phyloP scores from a whole-genome alignment of 1,139 yeast species.

The Diutina pseudorugosa region DNA sequence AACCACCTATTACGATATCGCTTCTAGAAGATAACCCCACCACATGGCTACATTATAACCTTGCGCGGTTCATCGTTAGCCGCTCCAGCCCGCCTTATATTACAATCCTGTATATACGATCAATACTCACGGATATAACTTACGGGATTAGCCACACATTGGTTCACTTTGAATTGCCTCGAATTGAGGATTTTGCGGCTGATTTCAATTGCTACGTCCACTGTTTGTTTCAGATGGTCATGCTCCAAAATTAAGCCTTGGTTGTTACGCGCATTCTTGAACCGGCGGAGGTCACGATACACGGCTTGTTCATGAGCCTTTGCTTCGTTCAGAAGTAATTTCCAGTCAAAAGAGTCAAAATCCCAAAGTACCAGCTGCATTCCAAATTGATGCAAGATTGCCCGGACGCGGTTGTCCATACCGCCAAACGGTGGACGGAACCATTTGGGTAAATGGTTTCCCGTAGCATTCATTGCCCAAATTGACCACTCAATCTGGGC shows the following conservation, averaged over 20 bases:
- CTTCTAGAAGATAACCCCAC: no score
- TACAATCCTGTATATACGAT: background rate
- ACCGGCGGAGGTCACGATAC: slow-evolving; percentile 37
- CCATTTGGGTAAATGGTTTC: slow-evolving; percentile 81
- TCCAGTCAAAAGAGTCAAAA: slow-evolving; percentile 88
- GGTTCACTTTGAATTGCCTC: slow-evolving; percentile 64
- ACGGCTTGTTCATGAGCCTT: slow-evolving; percentile 38
- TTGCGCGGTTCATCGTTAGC: no score
- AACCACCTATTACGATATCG: no score
- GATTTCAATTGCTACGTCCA: slow-evolving; percentile 53
- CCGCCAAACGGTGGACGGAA: slow-evolving; percentile 97
- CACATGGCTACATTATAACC: no score
- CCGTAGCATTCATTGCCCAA: slow-evolving; percentile 97
- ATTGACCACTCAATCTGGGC: slow-evolving; percentile 93
- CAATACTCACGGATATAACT: background rate
- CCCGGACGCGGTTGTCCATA: slow-evolving; percentile 71
- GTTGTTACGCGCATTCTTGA: slow-evolving; percentile 29
- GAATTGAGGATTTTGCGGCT: slow-evolving; percentile 25
- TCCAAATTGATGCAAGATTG: slow-evolving; percentile 75
- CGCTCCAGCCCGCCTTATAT: no score
- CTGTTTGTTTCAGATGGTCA: slow-evolving; percentile 60
- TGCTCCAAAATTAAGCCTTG: slow-evolving; percentile 74
- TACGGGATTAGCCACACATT: slow-evolving; percentile 38
- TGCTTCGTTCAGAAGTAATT: slow-evolving; percentile 28
- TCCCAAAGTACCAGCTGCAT: slow-evolving; percentile 88